A percentile compares a stretch with the other conserved stretches of the same genome.
Evolutionary conservation across 2,329 filamentous ascomycete species (phyloP).

Genomic region (Colletotrichum sp.): DNA sequence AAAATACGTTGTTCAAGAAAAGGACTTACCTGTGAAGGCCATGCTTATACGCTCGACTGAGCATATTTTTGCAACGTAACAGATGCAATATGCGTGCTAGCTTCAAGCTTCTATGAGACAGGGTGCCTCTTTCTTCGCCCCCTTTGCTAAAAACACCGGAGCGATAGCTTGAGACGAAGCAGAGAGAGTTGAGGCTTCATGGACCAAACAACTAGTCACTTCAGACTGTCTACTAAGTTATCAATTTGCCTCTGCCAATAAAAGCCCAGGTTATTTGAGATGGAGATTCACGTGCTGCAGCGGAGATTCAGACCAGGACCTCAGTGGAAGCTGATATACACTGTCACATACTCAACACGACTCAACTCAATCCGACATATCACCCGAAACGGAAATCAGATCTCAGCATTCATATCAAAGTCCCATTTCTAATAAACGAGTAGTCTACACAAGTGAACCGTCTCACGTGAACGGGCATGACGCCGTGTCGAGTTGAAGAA

Average conservation of each 20-base stretch:
- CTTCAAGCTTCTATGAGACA: not conserved
- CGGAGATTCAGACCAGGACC: not conserved
- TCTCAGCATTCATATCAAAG: not conserved
- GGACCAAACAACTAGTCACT: not conserved
- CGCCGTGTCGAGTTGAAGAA: not conserved
- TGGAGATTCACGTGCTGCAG: not conserved
- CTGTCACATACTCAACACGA: not conserved
- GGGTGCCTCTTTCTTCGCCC: not conserved
- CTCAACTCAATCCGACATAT: not conserved
- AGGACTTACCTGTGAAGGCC: no score
- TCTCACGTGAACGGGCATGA: not conserved
- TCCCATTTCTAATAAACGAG: not conserved
- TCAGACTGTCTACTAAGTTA: accelerated
- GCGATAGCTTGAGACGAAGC: not conserved
- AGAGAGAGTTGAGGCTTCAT: not conserved
- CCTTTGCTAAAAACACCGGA: not conserved
- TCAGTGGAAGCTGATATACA: not conserved
- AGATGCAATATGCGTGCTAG: not conserved
- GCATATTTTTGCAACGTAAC: not conserved
- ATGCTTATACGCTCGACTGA: not conserved
- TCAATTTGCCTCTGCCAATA: not conserved
- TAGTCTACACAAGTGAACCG: not conserved
- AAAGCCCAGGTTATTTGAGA: not conserved
- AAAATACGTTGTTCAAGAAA: not conserved
- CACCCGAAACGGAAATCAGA: not conserved